A percentile compares a stretch with the other conserved stretches of the same genome.
These are phyloP conservation scores for Piper longum DNA, from an alignment of 164 flowering plant species.

Conservation along the genomic window DNA sequence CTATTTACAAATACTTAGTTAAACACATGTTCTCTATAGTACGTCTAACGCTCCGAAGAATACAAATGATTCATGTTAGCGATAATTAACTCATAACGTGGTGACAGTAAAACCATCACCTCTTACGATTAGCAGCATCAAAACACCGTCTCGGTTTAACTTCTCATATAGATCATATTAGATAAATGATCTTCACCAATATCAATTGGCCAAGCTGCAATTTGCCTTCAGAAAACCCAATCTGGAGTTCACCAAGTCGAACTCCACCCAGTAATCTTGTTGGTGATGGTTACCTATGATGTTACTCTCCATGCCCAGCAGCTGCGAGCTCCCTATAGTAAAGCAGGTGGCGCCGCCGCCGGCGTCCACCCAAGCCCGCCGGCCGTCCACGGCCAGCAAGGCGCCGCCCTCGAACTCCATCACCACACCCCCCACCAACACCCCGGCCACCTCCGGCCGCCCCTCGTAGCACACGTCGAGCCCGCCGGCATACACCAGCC, in stretches of 20 bases:
- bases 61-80: not conserved
- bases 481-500: conserved; percentile 31
- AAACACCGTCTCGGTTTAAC: not conserved
- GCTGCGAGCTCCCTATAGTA: conserved; percentile 54
- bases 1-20: not conserved
- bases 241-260: conserved; percentile 35
- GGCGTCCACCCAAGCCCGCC: conserved; percentile 28
- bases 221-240: conserved; percentile 66
- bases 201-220: conserved; percentile 31
- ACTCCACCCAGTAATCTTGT: conserved; percentile 76
- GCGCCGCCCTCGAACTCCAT: conserved; percentile 46
- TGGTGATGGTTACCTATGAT: conserved; percentile 72
- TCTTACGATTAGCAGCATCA: not conserved
- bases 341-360: conserved; percentile 49
- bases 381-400: conserved; percentile 27
- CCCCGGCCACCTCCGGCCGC: conserved; percentile 27
- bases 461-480: conserved; percentile 55
- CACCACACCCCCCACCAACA: conserved; percentile 41
- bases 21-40: not conserved
- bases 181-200: too few species aligned
- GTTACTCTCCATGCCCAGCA: conserved; percentile 43
- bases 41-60: not conserved
- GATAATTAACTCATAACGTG: not conserved
- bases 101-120: not conserved
- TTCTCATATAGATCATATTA: not conserved